phyloP scores from a whole-genome alignment of 768 basidiomycete genomes.

The Tricholoma sp. region DNA sequence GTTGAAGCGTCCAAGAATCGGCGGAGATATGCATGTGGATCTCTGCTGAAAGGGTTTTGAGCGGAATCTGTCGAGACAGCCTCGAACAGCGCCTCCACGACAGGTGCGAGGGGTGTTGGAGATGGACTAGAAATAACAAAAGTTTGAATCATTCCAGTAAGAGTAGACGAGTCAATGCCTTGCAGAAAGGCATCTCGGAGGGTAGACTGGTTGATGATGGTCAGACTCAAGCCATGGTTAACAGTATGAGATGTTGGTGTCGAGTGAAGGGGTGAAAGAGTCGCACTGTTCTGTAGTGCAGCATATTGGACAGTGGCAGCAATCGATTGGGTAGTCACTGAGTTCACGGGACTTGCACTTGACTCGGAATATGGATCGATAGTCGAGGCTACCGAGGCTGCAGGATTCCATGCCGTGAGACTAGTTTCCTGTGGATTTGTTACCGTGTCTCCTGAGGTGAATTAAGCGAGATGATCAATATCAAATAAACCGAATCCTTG shows the following conservation, averaged over 20 bases:
- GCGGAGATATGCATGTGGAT: slow-evolving; percentile 39
- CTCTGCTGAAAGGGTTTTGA: slow-evolving; percentile 25
- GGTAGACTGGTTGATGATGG: slow-evolving; percentile 26
- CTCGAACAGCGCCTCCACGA: slow-evolving; percentile 52
- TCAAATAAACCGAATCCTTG: background rate
- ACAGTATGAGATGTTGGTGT: slow-evolving; percentile 15
- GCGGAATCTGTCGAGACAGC: slow-evolving; percentile 38
- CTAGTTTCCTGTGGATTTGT: slow-evolving; percentile 16
- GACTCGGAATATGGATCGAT: slow-evolving; percentile 36
- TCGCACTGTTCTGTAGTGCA: slow-evolving; percentile 29
- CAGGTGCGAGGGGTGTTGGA: slow-evolving; percentile 42
- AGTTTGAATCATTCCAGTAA: slow-evolving; percentile 51
- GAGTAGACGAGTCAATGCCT: slow-evolving; percentile 39
- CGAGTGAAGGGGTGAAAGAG: slow-evolving; percentile 18
- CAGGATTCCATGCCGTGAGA: slow-evolving; percentile 32
- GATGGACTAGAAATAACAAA: slow-evolving; percentile 46
- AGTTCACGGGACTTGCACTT: slow-evolving; percentile 30
- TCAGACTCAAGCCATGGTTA: slow-evolving; percentile 17
- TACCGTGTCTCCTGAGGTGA: slow-evolving; percentile 5
- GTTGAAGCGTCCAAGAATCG: slow-evolving; percentile 47
- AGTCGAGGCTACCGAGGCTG: slow-evolving; percentile 22
- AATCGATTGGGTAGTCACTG: slow-evolving; percentile 25
- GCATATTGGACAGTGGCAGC: slow-evolving; percentile 38
- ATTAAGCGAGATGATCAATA: background rate
- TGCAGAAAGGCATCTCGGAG: slow-evolving; percentile 45